Evolutionary conservation across 495 filamentous ascomycete genomes (phyloP), one percentile per base, ranked within the genome.

Genomic region (Aspergillus ellipticus): DNA sequence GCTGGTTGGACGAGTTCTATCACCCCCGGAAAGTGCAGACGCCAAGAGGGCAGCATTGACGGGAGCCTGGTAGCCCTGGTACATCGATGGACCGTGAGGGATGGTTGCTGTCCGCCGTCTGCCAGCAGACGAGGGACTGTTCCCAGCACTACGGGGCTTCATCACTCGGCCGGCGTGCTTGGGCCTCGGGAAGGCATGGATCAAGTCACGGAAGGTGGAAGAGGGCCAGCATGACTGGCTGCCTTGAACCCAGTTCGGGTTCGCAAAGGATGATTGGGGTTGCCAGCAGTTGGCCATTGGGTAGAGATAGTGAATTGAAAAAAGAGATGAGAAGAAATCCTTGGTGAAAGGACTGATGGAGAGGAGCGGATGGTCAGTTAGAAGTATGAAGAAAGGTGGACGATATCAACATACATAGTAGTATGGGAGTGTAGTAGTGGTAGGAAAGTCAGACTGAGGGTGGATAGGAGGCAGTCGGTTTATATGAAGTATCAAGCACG

Each of bases 61-160:
- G 10, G 63, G 64, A 6, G 62, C 51, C 43, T 70, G 63, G 50
- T 74, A 68, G 15, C 42, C 52, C 49, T 62, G 53, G 17, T 66
- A 56, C 66, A 58, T 66, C 41, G 63, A 60, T 57, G 55, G 61
- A 43, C 69, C 74, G 48, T 86, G 79, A 57, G 77, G 71, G 56
- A 60, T 56, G 33, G 82, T 74, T 39, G 83, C 73, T 15, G 82
- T 82, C 62, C 79, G 77, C 61, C 82, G 73, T 58, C 81, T 73
- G 52, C 74, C 72, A 56, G 79, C 70, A 57, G 78, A 73, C 26
- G 85, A 79, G 17, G 88, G 88, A 67, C 86, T 90, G 72, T 84
- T 89, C 67, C 79, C 85, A 48, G 84, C 83, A 71, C 86, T 89
- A 24, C 74, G 79, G 6, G 85, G 82, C 69, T 91, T 90, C 49